Evolutionary conservation across 2,329 filamentous ascomycete genomes (phyloP).

Genomic region (Coniochaeta sp.): DNA sequence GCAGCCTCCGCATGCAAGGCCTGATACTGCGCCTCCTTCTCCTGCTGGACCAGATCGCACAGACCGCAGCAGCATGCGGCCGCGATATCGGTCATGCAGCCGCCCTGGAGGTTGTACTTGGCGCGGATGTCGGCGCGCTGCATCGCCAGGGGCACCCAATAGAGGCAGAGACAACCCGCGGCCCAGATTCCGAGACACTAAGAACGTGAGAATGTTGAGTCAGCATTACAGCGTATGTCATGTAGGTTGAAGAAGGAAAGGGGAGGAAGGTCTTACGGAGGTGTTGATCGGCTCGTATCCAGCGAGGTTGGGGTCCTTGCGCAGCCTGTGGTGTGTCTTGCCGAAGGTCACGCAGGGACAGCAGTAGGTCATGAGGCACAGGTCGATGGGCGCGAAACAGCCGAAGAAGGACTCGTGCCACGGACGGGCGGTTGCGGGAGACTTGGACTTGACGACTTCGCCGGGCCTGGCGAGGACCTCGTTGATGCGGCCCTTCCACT

Average conservation of each 20-base stretch:
- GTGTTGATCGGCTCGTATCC: constrained; percentile 41
- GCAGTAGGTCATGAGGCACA: constrained; percentile 37
- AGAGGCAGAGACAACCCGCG: constrained; percentile 29
- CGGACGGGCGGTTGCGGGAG: constrained; percentile 26
- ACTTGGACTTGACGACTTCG: constrained; percentile 35
- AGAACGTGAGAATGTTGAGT: too few species aligned
- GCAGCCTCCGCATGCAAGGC: constrained; percentile 15
- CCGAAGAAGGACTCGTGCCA: constrained; percentile 35
- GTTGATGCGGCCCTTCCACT: constrained; percentile 38
- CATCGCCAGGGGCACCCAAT: constrained; percentile 34
- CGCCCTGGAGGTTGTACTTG: constrained; percentile 38
- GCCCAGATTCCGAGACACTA: constrained; percentile 37
- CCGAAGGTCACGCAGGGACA: constrained; percentile 41
- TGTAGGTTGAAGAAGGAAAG: too few species aligned
- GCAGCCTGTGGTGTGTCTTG: constrained; percentile 39
- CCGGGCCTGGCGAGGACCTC: constrained; percentile 32
- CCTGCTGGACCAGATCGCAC: constrained; percentile 38
- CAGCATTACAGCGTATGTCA: too few species aligned
- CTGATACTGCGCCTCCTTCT: constrained; percentile 36
- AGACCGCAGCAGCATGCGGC: constrained; percentile 36
- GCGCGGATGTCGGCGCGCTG: constrained; percentile 37
- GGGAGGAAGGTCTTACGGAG: constrained; percentile 36
- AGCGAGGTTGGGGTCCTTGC: constrained; percentile 29
- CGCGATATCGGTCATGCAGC: constrained; percentile 33
- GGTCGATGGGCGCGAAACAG: constrained; percentile 36